These are phyloP conservation scores for Rhododendron mucronatum DNA, from an alignment of 148 eudicot species.

Conservation along the genomic window DNA sequence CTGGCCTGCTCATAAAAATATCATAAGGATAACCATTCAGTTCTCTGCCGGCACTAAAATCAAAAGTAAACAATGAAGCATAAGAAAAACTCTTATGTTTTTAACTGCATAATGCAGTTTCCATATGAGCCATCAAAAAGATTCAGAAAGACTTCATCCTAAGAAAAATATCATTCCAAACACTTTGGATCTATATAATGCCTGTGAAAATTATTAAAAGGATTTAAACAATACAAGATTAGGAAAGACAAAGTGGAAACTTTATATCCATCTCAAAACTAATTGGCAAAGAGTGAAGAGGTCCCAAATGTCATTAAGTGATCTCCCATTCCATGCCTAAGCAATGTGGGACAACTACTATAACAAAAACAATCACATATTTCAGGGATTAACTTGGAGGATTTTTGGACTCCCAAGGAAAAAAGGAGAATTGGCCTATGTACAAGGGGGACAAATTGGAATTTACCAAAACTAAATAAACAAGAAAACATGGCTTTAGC, in stretches of 20 bases:
- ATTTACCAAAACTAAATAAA: not conserved
- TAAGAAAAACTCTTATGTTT: not conserved
- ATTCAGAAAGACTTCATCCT: not conserved
- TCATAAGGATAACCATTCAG: not conserved
- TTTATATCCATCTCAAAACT: too few relatives aligned
- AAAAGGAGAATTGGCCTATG: not conserved
- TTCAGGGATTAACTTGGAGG: not conserved
- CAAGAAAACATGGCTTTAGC: not conserved
- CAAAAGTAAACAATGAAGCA: not conserved
- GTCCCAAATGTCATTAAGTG: too few relatives aligned
- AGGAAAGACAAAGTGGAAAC: too few relatives aligned
- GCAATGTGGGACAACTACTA: too few relatives aligned
- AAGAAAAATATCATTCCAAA: not conserved
- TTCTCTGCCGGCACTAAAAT: not conserved
- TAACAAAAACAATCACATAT: not conserved
- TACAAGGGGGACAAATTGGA: not conserved
- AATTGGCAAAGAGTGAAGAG: too few relatives aligned
- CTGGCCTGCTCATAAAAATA: constrained; percentile 43
- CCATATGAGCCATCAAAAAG: not conserved
- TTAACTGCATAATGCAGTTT: not conserved
- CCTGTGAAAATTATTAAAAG: too few relatives aligned
- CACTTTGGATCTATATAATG: not conserved
- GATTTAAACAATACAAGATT: too few relatives aligned
- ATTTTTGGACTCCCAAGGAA: not conserved
- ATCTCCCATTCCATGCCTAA: too few relatives aligned